Evolutionary conservation across 345 rosid species (phyloP).

Genomic region (Erysimum cheiranthoides): DNA sequence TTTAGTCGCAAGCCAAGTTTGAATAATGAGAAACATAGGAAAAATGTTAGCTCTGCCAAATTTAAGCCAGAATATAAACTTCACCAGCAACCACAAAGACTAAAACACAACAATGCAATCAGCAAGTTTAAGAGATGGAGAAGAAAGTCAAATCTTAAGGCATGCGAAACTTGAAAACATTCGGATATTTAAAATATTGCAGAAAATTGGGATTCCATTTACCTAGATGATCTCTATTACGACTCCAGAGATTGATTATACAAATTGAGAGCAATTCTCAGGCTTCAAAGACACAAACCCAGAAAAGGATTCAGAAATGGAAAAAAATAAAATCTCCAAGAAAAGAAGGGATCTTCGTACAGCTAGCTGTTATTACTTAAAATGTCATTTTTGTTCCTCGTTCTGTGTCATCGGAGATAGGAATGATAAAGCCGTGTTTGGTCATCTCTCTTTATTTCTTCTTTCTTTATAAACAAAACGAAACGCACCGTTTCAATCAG

Average conservation of each 20-base stretch:
- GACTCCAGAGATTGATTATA: neutral
- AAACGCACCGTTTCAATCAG: constrained; percentile 24
- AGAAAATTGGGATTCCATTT: neutral
- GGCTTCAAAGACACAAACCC: constrained; percentile 12
- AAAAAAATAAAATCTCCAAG: neutral
- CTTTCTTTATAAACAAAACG: constrained; percentile 39
- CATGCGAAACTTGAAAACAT: constrained; percentile 2
- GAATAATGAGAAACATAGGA: neutral
- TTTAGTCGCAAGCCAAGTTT: neutral
- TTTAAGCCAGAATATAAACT: neutral
- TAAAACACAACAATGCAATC: constrained; percentile 2
- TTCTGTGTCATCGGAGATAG: constrained; percentile 3
- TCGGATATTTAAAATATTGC: neutral
- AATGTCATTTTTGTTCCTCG: constrained; percentile 15
- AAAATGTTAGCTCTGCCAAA: neutral
- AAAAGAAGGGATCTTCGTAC: neutral
- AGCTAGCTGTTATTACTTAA: constrained; percentile 32
- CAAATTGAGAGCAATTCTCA: constrained; percentile 17
- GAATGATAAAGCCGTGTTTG: constrained; percentile 67
- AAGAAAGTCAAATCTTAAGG: constrained; percentile 3
- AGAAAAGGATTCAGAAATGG: neutral
- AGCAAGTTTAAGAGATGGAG: neutral
- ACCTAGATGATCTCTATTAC: constrained; percentile 29
- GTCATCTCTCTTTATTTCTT: constrained; percentile 48
- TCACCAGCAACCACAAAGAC: constrained; percentile 11